These are phyloP conservation scores for Cymbomonas tetramitiformis DNA, from an alignment of 139 green algal species.

Conservation along the genomic window DNA sequence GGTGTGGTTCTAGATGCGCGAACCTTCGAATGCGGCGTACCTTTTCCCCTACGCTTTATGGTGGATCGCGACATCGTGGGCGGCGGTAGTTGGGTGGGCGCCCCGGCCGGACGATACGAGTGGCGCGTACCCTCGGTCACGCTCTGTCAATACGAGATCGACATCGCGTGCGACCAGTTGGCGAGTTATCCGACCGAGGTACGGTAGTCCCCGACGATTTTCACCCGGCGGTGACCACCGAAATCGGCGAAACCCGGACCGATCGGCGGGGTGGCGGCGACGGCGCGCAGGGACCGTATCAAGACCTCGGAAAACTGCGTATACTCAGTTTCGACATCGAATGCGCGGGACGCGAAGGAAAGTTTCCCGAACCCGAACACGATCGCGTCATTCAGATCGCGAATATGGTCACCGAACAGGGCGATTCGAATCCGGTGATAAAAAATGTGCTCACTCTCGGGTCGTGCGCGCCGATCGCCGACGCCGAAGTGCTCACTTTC, in stretches of 20 bases:
- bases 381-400: slow-evolving; percentile 97
- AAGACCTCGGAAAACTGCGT: slow-evolving; percentile 68
- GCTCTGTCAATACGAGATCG: slow-evolving; percentile 83
- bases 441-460: slow-evolving; percentile 87
- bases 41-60: slow-evolving; percentile 91
- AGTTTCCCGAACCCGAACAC: slow-evolving; percentile 83
- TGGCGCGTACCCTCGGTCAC: slow-evolving; percentile 24
- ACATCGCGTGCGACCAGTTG: slow-evolving; percentile 54
- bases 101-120: slow-evolving; percentile 52
- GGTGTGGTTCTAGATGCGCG: no score
- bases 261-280: slow-evolving; percentile 72
- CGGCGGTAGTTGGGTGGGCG: slow-evolving; percentile 57
- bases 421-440: slow-evolving; percentile 48
- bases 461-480: slow-evolving; percentile 75
- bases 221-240: no score
- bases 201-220: no score
- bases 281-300: slow-evolving; percentile 58
- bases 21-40: slow-evolving; percentile 84
- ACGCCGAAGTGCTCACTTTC: slow-evolving; percentile 73
- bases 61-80: slow-evolving; percentile 70
- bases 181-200: no score
- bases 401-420: slow-evolving; percentile 72
- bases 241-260: no score
- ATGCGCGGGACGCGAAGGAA: slow-evolving; percentile 80
- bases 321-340: slow-evolving; percentile 93